phyloP scores from a whole-genome alignment of 495 filamentous ascomycete species.

The Tetracladium marchalianum region DNA sequence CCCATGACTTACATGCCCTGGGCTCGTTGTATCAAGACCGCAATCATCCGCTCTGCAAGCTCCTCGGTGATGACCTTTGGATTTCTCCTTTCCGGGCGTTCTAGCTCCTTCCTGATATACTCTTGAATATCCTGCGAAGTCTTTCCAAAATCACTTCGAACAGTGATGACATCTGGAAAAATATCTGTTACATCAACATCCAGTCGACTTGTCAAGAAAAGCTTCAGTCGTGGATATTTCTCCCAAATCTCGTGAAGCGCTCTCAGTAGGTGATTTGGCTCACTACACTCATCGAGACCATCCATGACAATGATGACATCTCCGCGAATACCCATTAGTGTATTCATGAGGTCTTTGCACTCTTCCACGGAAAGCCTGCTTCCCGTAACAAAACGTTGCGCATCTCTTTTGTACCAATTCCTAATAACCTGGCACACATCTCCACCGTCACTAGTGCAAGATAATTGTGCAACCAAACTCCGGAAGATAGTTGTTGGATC shows the following conservation, averaged over 20 bases:
- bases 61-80: constrained; percentile 1
- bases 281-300: constrained; percentile 2
- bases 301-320: constrained; percentile 1
- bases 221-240: not conserved
- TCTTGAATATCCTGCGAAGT: not conserved
- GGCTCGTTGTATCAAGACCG: not conserved
- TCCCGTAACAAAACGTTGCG: not conserved
- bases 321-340: not conserved
- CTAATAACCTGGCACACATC: not conserved
- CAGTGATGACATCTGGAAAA: not conserved
- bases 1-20: constrained; percentile 2
- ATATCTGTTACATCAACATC: not conserved
- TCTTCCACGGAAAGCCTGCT: not conserved
- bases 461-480: constrained; percentile 1
- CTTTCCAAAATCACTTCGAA: constrained; percentile 1
- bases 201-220: constrained; percentile 3
- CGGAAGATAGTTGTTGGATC: constrained; percentile 3
- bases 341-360: not conserved
- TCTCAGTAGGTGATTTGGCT: not conserved
- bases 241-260: not conserved
- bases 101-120: constrained; percentile 1
- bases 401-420: constrained; percentile 1
- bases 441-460: not conserved
- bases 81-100: constrained; percentile 2
- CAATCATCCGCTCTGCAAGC: constrained; percentile 1